Evolutionary conservation across 2,329 filamentous ascomycete genomes (phyloP), one percentile per base, ranked within the genome.

Genomic region (Pyrenochaeta sp.): DNA sequence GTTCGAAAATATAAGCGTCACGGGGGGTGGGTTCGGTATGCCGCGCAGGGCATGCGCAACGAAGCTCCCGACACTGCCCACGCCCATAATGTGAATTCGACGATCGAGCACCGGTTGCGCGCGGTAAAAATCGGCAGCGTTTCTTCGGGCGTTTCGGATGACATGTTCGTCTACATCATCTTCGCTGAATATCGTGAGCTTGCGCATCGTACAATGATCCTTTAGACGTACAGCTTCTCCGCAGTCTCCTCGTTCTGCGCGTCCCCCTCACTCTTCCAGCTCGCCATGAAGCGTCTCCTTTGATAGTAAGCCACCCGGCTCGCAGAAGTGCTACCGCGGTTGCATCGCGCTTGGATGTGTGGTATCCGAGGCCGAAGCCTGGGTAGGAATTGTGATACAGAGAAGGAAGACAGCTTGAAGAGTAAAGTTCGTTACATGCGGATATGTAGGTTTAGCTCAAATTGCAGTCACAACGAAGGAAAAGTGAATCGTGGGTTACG

Each of bases 41-140:
- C 85, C 83, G 24, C 87, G 85, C 10, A 97, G 81, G 24, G 87
- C 86, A 72, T 90, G 88, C 27, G 93, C 92, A 62, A 93, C 87
- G 27, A 97, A 86, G 43, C 87, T 87, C 13, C 93, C 93, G 12
- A 97, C 82, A 72, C 92, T 96, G 36, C 93, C 93, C 10, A 91
- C 74, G 10, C 94, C 93, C 2, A 97, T 80, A 47, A 97, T 84
- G 71, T 95, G 88, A 25, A 77, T 72, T 2, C 74, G 67, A 37
- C 68, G 66, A 48, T 77, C 66, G 32, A 67, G 39, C 3, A 72
- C 68, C 10, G 69, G 65, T 37, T 68, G 53, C 6, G 54, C 54
- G 55, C 75, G 73, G 59, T 77, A 77, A 65, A 77, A 76, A 46
- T 70, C 68, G 55, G 72, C 64, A 4, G 69, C 54, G 45, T 61